These are phyloP conservation scores for Xylaria telfairii DNA, from an alignment of 495 filamentous ascomycete genomes.

Conservation along the genomic window DNA sequence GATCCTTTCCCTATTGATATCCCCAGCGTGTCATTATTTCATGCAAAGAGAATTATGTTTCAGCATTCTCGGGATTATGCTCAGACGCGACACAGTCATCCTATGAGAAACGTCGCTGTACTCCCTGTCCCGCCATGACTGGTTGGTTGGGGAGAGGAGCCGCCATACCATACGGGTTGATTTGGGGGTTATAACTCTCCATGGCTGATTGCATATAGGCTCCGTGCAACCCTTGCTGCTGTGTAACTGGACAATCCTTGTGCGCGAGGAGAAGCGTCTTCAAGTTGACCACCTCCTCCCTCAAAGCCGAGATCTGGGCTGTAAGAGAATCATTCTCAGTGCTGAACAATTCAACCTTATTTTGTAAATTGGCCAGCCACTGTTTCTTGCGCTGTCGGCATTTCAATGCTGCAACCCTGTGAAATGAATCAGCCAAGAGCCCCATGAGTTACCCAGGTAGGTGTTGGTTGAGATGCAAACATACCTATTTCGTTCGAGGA, in stretches of 20 bases:
- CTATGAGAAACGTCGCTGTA: constrained; percentile 60
- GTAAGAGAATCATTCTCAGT: constrained; percentile 89
- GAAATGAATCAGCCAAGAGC: constrained; percentile 35
- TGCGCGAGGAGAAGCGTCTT: constrained; percentile 93
- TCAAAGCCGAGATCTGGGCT: constrained; percentile 77
- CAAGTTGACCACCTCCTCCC: constrained; percentile 91
- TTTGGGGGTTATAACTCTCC: constrained; percentile 61
- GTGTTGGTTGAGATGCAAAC: constrained; percentile 38
- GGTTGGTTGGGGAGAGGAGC: constrained; percentile 58
- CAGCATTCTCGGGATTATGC: not conserved
- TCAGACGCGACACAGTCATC: constrained; percentile 27
- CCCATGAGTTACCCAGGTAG: not conserved
- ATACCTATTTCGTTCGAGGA: constrained; percentile 94
- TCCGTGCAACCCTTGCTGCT: constrained; percentile 79
- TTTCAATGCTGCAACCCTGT: constrained; percentile 92
- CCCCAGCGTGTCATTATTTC: not conserved
- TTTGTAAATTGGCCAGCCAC: constrained; percentile 94
- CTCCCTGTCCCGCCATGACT: constrained; percentile 60
- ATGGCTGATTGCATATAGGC: constrained; percentile 65
- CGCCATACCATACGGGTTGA: constrained; percentile 77
- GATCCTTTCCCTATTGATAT: not conserved
- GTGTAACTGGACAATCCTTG: constrained; percentile 94
- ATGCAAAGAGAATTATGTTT: not conserved
- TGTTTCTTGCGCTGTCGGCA: constrained; percentile 99
- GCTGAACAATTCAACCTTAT: constrained; percentile 90